These are phyloP conservation scores for Fusarium falciforme DNA, from an alignment of 2,329 filamentous ascomycete genomes.

Conservation along the genomic window DNA sequence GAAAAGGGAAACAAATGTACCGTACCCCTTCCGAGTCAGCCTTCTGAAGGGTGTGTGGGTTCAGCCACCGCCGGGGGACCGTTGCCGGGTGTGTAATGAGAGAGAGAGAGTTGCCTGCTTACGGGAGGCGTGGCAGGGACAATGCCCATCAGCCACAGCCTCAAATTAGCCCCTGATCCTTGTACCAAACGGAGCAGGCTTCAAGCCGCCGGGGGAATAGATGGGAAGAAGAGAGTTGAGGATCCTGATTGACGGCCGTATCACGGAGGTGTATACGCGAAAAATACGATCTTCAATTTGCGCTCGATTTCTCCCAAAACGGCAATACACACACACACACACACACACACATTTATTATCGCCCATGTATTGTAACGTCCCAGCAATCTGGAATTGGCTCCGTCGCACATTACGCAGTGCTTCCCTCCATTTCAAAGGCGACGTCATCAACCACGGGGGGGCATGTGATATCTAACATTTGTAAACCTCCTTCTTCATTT, in stretches of 20 bases:
- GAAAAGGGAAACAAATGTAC: not conserved
- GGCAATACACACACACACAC: not conserved
- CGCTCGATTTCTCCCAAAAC: not conserved
- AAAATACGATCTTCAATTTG: slow-evolving; percentile 12
- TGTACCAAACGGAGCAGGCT: not conserved
- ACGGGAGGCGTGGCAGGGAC: slow-evolving; percentile 28
- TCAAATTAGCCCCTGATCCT: slow-evolving; percentile 20
- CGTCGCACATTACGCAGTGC: not conserved
- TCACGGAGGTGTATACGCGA: slow-evolving; percentile 7
- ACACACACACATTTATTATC: not conserved
- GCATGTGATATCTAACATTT: not conserved
- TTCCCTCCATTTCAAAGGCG: not conserved
- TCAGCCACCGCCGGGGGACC: slow-evolving; percentile 18
- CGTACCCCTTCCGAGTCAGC: not conserved
- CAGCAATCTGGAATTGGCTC: not conserved
- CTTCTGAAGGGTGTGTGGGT: slow-evolving; percentile 1
- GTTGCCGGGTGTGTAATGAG: not conserved
- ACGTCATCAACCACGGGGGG: not conserved
- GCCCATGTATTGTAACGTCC: not conserved
- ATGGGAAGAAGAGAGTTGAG: not conserved
- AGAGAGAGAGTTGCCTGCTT: slow-evolving; percentile 15
- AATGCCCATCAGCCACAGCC: slow-evolving; percentile 38
- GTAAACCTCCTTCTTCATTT: not conserved
- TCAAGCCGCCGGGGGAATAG: not conserved
- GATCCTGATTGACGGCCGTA: not conserved